Evolutionary conservation across 2,329 filamentous ascomycete genomes (phyloP), one percentile per base, ranked within the genome.

Genomic region (Acrocalymma vagum): DNA sequence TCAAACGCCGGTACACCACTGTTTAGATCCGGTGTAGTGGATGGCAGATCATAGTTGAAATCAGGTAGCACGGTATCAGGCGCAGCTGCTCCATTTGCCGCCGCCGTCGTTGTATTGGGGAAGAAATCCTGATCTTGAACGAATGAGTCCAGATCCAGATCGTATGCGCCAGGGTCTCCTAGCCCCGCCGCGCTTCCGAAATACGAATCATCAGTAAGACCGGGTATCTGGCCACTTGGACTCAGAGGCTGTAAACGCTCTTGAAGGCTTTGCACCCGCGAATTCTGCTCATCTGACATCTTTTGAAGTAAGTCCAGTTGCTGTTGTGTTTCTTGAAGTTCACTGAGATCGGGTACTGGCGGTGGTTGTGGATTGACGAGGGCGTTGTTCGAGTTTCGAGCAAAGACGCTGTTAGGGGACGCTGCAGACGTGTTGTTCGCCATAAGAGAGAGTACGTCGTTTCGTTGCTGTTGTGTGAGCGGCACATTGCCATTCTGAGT

Each of bases 231-330:
- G 4, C 90, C 90, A 0, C 83, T 88, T 0, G 91, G 91, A 58
- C 86, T 92, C 9, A 95, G 78, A 0, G 91, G 91, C 6, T 88
- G 85, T 6, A 96, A 78, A 11, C 90, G 74, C 39, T 83, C 84
- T 35, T 84, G 84, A 8, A 96, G 77, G 42, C 88, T 84, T 47
- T 88, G 83, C 1, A 96, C 87, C 32, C 88, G 87, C 31, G 80
- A 80, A 45, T 87, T 85, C 60, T 96, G 91, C 45, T 93, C 85
- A 16, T 83, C 82, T 62, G 95, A 89, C 58, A 96, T 77, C 28
- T 85, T 86, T 49, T 89, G 83, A 2, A 97, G 78, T 20, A 87
- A 80, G 35, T 94, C 88, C 18, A 96, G 81, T 48, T 95, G 88
- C 10, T 86, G 78, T 47, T 87, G 80, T 4, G 87, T 92, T 45